These are phyloP conservation scores for Blastobotrys ciferrii DNA, from an alignment of 1,139 yeast species.

Conservation along the genomic window DNA sequence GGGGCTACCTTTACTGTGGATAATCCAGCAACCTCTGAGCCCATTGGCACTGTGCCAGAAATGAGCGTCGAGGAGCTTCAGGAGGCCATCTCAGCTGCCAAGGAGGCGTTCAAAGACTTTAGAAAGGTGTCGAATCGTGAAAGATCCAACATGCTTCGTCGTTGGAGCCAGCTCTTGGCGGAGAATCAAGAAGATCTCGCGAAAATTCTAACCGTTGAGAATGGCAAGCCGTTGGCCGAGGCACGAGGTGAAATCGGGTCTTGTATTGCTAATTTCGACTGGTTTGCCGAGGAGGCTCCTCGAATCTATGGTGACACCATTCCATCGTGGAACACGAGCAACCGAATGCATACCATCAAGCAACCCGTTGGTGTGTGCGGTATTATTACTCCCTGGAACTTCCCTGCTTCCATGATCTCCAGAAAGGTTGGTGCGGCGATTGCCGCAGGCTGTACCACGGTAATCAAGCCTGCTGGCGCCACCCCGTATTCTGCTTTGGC, in stretches of 20 bases:
- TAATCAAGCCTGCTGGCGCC: slow-evolving; percentile 85
- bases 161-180: slow-evolving; percentile 58
- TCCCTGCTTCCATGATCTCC: slow-evolving; percentile 92
- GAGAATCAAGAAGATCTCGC: slow-evolving; percentile 76
- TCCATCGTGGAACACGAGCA: slow-evolving; percentile 56
- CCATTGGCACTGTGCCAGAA: slow-evolving; percentile 57
- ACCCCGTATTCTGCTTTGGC: slow-evolving; percentile 89
- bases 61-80: slow-evolving; percentile 47
- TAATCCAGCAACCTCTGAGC: slow-evolving; percentile 71
- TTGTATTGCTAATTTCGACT: slow-evolving; percentile 78
- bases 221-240: slow-evolving; percentile 78
- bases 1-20: slow-evolving; percentile 59
- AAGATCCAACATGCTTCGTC: slow-evolving; percentile 63
- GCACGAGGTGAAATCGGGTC: slow-evolving; percentile 74
- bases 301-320: slow-evolving; percentile 71
- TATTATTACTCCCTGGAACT: slow-evolving; percentile 92
- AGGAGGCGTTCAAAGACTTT: slow-evolving; percentile 57
- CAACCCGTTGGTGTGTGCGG: slow-evolving; percentile 93
- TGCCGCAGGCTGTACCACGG: slow-evolving; percentile 91
- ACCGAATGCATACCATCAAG: slow-evolving; percentile 62
- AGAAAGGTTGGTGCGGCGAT: slow-evolving; percentile 88
- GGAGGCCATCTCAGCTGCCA: slow-evolving; percentile 57
- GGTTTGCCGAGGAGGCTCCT: slow-evolving; percentile 88
- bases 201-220: slow-evolving; percentile 68
- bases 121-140: slow-evolving; percentile 59